Percentiles rank a stretch among this genome's conserved stretches.
Evolutionary conservation across 2,329 filamentous ascomycete species (phyloP).

Genomic region (Botrytis aclada): DNA sequence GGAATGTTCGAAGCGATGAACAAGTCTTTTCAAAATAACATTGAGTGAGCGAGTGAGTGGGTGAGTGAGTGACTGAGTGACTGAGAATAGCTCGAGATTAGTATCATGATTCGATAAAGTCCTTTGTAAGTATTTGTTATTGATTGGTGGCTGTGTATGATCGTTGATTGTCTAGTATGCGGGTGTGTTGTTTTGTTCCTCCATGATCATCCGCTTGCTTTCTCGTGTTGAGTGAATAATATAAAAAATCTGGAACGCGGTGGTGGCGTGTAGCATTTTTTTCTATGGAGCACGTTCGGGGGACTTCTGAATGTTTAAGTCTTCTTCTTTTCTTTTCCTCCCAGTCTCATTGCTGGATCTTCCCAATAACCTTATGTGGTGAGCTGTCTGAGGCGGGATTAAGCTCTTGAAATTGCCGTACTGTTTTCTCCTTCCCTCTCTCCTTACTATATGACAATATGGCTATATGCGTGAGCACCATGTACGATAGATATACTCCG

Average conservation of each 20-base stretch:
- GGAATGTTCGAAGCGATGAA: slow-evolving; percentile 5
- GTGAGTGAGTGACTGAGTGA: background rate
- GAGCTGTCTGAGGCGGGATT: background rate
- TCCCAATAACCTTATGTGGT: background rate
- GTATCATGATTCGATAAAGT: background rate
- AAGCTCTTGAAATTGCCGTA: background rate
- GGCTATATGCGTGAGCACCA: no score
- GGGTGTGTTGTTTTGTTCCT: background rate
- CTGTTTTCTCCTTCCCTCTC: background rate
- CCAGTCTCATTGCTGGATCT: background rate
- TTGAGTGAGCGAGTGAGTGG: background rate
- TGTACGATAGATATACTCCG: background rate
- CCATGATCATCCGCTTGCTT: slow-evolving; percentile 1
- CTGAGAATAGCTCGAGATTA: background rate
- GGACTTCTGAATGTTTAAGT: background rate
- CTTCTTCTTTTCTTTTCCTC: background rate
- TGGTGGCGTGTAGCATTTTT: background rate
- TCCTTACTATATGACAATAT: background rate
- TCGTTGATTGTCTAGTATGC: background rate
- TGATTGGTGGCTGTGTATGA: background rate
- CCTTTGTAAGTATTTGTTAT: background rate
- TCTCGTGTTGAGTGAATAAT: slow-evolving; percentile 5
- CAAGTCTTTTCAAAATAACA: background rate
- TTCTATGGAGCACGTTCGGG: background rate
- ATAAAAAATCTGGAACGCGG: background rate